These are phyloP conservation scores for Eragrostis tef DNA, from an alignment of 202 grass and related monocot genomes.

Conservation along the genomic window DNA sequence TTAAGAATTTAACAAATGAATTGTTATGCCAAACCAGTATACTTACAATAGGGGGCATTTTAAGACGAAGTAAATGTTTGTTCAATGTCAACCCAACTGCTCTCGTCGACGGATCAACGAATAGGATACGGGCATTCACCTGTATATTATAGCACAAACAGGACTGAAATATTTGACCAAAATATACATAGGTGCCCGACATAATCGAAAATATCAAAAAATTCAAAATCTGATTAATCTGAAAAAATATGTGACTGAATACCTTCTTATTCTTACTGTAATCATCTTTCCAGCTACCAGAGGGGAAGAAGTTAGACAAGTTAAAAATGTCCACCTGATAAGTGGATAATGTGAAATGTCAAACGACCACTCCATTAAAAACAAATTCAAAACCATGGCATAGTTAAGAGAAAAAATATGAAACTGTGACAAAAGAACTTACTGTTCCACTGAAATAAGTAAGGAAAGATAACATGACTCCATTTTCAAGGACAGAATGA, in stretches of 20 bases:
- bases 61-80: slow-evolving; percentile 65
- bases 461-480: slow-evolving; percentile 92
- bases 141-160: slow-evolving; percentile 50
- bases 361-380: slow-evolving; percentile 9
- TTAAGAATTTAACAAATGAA: slow-evolving; percentile 15
- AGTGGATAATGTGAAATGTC: slow-evolving; percentile 30
- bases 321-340: slow-evolving; percentile 86
- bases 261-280: slow-evolving; percentile 92
- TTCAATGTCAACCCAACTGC: slow-evolving; percentile 97
- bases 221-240: background rate
- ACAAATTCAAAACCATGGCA: slow-evolving; percentile 11
- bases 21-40: slow-evolving; percentile 21
- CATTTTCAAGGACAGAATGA: slow-evolving; percentile 83
- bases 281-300: slow-evolving; percentile 81
- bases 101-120: slow-evolving; percentile 93
- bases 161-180: slow-evolving; percentile 13
- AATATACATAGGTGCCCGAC: background rate
- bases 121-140: slow-evolving; percentile 94
- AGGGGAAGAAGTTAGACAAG: slow-evolving; percentile 62
- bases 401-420: background rate
- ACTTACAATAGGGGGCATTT: slow-evolving; percentile 83
- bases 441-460: slow-evolving; percentile 98
- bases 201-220: background rate
- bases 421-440: slow-evolving; percentile 32
- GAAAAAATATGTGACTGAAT: background rate